Conservation (phyloP, 2,329 filamentous ascomycete genomes). For the Hypoxylon sp. region DNA sequence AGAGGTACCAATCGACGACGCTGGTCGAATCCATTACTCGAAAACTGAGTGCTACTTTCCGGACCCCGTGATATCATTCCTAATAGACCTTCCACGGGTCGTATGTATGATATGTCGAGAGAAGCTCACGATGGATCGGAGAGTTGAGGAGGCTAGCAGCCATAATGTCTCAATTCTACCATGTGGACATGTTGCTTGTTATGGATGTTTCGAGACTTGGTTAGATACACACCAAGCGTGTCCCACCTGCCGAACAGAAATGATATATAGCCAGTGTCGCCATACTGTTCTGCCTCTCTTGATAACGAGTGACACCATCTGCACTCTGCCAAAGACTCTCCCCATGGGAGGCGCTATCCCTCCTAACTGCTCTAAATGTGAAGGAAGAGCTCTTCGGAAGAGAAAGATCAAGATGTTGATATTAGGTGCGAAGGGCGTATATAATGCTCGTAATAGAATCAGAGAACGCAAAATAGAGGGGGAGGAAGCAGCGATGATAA, state of each 20-base stretch:
- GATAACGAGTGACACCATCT: constrained; percentile 53
- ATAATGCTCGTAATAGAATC: not conserved
- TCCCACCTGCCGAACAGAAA: constrained; percentile 55
- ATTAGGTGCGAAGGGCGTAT: constrained; percentile 7
- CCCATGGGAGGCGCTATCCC: constrained; percentile 52
- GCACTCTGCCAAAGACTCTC: constrained; percentile 55
- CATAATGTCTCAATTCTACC: constrained; percentile 53
- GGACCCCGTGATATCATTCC: constrained; percentile 49
- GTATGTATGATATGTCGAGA: constrained; percentile 49
- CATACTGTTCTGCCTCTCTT: constrained; percentile 51
- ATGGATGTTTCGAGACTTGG: constrained; percentile 53
- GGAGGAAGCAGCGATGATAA: not conserved
- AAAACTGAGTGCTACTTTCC: constrained; percentile 47
- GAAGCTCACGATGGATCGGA: constrained; percentile 34
- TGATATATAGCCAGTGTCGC: constrained; percentile 52
- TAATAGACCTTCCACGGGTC: constrained; percentile 49
- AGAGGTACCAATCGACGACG: not conserved
- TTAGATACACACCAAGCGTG: constrained; percentile 49
- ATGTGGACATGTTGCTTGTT: constrained; percentile 57
- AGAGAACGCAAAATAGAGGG: too few relatives aligned
- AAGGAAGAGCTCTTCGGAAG: constrained; percentile 9
- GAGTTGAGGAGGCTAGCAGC: not conserved
- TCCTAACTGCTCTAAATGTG: constrained; percentile 40
- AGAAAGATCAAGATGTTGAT: constrained; percentile 32
- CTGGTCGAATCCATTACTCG: not conserved